These are phyloP conservation scores for Astragalus membranaceus DNA, from an alignment of 306 rosid genomes.

Conservation along the genomic window DNA sequence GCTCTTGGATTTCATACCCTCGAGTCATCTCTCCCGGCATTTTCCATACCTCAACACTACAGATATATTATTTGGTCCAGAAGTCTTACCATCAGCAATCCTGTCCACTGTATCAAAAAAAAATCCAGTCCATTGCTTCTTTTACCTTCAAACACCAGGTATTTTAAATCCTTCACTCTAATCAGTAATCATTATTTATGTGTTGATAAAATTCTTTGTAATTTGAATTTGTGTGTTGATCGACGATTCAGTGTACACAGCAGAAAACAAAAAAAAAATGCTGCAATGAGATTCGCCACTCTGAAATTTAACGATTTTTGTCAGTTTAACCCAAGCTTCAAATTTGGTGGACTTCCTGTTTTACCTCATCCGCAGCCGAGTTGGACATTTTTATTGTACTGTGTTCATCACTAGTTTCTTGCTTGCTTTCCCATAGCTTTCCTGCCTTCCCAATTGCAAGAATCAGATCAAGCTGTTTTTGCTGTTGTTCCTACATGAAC, in stretches of 20 bases:
- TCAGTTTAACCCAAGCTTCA: slow-evolving; percentile 29
- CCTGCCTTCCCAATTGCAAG: slow-evolving; percentile 62
- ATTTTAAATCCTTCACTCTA: too few relatives aligned
- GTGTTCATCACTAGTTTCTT: slow-evolving; percentile 24
- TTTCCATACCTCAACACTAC: too few relatives aligned
- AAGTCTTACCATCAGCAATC: too few relatives aligned
- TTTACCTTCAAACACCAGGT: too few relatives aligned
- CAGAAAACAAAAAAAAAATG: not conserved
- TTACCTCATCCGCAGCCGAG: slow-evolving; percentile 36
- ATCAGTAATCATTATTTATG: slow-evolving; percentile 1
- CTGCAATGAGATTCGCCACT: slow-evolving; percentile 7
- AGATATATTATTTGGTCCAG: too few relatives aligned
- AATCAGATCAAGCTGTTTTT: slow-evolving; percentile 78
- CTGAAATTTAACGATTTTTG: slow-evolving; percentile 3
- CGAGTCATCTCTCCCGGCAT: too few relatives aligned
- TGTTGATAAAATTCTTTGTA: slow-evolving; percentile 7
- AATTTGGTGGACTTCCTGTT: slow-evolving; percentile 52
- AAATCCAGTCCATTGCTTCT: too few relatives aligned
- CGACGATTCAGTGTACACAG: slow-evolving; percentile 13
- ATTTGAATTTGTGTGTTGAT: not conserved
- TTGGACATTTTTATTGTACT: slow-evolving; percentile 23
- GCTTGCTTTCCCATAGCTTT: slow-evolving; percentile 59
- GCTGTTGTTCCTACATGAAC: slow-evolving; percentile 73
- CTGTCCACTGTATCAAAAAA: too few relatives aligned
- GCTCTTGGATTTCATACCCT: too few relatives aligned